These are phyloP conservation scores for Capronia americana DNA, from an alignment of 2,329 filamentous ascomycete species.

Conservation along the genomic window DNA sequence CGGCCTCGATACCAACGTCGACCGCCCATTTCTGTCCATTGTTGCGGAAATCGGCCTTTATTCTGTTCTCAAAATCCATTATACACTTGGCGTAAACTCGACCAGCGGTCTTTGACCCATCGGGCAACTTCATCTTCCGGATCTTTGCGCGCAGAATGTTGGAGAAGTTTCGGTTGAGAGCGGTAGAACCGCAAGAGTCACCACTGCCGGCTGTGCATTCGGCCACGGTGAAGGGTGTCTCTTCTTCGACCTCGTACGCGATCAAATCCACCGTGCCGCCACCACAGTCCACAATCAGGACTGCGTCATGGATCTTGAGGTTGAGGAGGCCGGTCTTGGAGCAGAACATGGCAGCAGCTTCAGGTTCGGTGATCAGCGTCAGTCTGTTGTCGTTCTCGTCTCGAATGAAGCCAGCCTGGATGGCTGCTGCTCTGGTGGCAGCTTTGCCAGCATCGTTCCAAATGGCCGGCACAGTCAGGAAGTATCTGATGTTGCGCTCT, in stretches of 20 bases:
- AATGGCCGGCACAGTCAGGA: constrained; percentile 97
- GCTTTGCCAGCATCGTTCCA: constrained; percentile 99
- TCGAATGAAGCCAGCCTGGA: constrained; percentile 93
- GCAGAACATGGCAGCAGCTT: constrained; percentile 96
- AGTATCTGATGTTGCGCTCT: constrained; percentile 97
- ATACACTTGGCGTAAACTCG: constrained; percentile 99
- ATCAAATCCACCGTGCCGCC: constrained; percentile 99
- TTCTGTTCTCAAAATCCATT: constrained; percentile 99
- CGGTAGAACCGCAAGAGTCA: constrained; percentile 97
- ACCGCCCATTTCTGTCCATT: constrained; percentile 99
- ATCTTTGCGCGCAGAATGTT: constrained; percentile 98
- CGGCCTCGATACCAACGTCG: constrained; percentile 96
- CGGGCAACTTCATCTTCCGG: constrained; percentile 97
- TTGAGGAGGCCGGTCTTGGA: constrained; percentile 95
- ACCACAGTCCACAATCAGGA: constrained; percentile 96
- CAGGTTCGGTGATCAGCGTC: constrained; percentile 93
- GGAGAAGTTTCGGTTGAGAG: constrained; percentile 96
- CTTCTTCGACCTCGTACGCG: constrained; percentile 97
- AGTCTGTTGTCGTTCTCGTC: constrained; percentile 98
- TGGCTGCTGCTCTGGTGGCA: constrained; percentile 91
- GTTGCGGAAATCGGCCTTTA: constrained; percentile 99
- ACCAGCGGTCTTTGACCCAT: constrained; percentile 95
- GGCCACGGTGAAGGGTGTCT: constrained; percentile 93
- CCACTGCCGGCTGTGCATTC: constrained; percentile 97
- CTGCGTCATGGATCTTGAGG: constrained; percentile 97